Conservation (phyloP, 495 filamentous ascomycete species). For the Xanthoparmelia taractica region DNA sequence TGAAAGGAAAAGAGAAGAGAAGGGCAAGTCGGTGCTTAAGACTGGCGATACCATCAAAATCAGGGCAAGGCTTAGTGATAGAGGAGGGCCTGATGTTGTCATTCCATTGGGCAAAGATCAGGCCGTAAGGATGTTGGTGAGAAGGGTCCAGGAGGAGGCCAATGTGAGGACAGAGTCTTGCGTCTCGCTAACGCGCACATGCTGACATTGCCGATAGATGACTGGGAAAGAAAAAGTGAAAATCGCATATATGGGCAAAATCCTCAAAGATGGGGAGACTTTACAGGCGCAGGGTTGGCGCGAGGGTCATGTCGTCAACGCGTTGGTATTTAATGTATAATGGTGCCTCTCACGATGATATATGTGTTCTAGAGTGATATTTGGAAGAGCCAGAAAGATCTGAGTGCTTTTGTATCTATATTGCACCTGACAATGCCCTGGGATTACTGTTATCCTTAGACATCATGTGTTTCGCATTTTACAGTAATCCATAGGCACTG, state of each 20-base stretch:
- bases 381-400: background rate
- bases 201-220: slow-evolving; percentile 24
- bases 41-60: slow-evolving; percentile 48
- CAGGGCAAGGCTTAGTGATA: slow-evolving; percentile 61
- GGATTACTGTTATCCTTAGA: background rate
- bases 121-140: slow-evolving; percentile 52
- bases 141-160: slow-evolving; percentile 56
- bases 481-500: background rate
- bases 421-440: background rate
- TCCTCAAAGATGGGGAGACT: slow-evolving; percentile 59
- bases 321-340: slow-evolving; percentile 52
- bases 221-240: slow-evolving; percentile 45
- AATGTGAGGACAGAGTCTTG: slow-evolving; percentile 43
- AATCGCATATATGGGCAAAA: slow-evolving; percentile 71
- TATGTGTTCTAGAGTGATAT: background rate
- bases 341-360: background rate
- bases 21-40: slow-evolving; percentile 46
- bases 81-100: slow-evolving; percentile 54
- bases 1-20: slow-evolving; percentile 58
- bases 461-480: background rate
- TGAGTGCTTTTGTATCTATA: background rate
- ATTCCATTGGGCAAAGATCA: slow-evolving; percentile 54
- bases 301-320: slow-evolving; percentile 69
- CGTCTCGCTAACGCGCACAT: slow-evolving; percentile 2
- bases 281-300: slow-evolving; percentile 67